Conservation (phyloP, 2,329 filamentous ascomycete genomes). For the Didymellaceae sp. region DNA sequence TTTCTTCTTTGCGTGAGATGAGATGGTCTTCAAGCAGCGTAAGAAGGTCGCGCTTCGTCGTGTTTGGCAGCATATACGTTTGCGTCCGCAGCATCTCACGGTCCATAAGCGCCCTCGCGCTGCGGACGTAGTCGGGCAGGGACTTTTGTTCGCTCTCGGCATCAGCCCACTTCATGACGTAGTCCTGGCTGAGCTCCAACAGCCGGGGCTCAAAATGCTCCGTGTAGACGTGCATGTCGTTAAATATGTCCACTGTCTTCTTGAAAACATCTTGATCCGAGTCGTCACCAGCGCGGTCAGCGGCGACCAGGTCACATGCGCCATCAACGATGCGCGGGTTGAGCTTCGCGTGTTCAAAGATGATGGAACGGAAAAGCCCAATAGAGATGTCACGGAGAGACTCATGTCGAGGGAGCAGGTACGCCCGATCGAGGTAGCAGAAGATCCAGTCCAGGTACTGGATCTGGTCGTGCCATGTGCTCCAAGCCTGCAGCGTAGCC, state of each 20-base stretch:
- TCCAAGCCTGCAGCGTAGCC: constrained; percentile 70
- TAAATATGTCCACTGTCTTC: constrained; percentile 80
- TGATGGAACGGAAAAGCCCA: constrained; percentile 70
- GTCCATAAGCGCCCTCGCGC: constrained; percentile 71
- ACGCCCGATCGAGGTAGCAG: constrained; percentile 91
- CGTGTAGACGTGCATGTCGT: constrained; percentile 82
- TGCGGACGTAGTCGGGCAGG: constrained; percentile 77
- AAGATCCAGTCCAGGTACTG: constrained; percentile 84
- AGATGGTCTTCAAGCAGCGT: constrained; percentile 75
- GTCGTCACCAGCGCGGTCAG: constrained; percentile 67
- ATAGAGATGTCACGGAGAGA: constrained; percentile 85
- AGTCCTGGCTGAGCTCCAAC: constrained; percentile 69
- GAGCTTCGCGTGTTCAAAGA: constrained; percentile 62
- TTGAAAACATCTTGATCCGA: constrained; percentile 70
- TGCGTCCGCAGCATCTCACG: constrained; percentile 79
- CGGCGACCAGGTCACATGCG: constrained; percentile 76
- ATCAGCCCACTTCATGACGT: constrained; percentile 73
- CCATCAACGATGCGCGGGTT: constrained; percentile 67
- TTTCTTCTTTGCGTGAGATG: constrained; percentile 68
- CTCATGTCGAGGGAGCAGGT: constrained; percentile 76
- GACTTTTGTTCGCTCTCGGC: constrained; percentile 65
- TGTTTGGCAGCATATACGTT: constrained; percentile 79
- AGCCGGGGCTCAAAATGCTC: constrained; percentile 80
- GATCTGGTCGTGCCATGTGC: constrained; percentile 77
- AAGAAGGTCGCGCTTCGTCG: constrained; percentile 79